Conservation (phyloP, 225 moss, liverwort and hornwort species). For the Thuidium tamariscinum region DNA sequence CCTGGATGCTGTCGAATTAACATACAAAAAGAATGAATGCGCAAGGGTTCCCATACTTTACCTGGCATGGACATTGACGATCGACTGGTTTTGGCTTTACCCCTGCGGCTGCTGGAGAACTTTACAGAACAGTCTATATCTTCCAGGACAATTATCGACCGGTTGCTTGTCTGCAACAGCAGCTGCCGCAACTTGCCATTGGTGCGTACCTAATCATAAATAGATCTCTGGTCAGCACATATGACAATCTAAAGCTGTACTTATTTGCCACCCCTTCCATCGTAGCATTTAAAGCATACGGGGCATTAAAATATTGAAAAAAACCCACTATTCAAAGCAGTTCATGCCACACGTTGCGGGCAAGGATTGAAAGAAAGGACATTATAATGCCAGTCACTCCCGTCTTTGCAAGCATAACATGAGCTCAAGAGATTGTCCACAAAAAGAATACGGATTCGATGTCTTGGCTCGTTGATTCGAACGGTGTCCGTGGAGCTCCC, state of each 20-base stretch:
- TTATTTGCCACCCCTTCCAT: neutral
- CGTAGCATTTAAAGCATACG: neutral
- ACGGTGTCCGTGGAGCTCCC: neutral
- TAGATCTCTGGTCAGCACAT: neutral
- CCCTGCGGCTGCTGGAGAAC: conserved; percentile 26
- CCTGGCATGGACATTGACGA: neutral
- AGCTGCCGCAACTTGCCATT: conserved; percentile 17
- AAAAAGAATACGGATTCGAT: neutral
- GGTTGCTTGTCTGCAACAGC: conserved; percentile 39
- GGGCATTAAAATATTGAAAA: neutral
- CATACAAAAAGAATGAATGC: neutral
- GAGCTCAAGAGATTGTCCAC: neutral
- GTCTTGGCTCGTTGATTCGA: neutral
- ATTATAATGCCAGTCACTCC: neutral
- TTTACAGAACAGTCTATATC: conserved; percentile 63
- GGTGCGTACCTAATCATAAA: conserved; percentile 5
- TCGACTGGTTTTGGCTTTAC: neutral
- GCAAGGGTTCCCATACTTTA: neutral
- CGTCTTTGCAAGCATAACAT: neutral
- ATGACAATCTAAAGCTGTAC: neutral
- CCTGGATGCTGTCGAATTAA: neutral
- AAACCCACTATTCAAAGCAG: neutral
- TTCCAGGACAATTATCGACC: conserved; percentile 61
- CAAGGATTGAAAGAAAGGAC: neutral
- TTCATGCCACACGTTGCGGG: too few species aligned